Evolutionary conservation across 2,329 filamentous ascomycete species (phyloP).

Genomic region (Colletotrichum lindemuthianum): DNA sequence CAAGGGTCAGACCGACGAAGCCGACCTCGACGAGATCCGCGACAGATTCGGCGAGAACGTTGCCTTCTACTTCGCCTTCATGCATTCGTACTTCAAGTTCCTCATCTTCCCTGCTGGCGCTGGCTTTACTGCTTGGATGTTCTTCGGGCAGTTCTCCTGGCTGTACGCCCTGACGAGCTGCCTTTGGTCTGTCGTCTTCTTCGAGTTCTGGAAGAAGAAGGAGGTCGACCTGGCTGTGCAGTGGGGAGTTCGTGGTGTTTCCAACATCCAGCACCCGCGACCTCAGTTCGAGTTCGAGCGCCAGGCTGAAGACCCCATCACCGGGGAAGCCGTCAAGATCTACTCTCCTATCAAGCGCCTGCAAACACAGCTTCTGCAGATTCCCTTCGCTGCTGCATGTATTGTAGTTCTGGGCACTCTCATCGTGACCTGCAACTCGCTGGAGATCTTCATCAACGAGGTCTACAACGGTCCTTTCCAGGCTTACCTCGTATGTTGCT

Average conservation of each 20-base stretch:
- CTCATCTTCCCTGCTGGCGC: constrained; percentile 83
- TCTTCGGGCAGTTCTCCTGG: constrained; percentile 86
- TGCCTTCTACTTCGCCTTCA: constrained; percentile 95
- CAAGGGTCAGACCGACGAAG: constrained; percentile 73
- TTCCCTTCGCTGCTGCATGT: constrained; percentile 85
- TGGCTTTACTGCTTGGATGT: constrained; percentile 79
- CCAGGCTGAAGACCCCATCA: constrained; percentile 80
- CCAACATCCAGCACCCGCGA: constrained; percentile 80
- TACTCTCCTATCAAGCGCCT: constrained; percentile 83
- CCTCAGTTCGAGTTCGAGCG: constrained; percentile 83
- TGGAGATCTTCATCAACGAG: constrained; percentile 96
- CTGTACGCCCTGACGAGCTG: constrained; percentile 82
- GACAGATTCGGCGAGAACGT: constrained; percentile 84
- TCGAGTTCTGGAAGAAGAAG: constrained; percentile 96
- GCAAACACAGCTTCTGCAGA: constrained; percentile 79
- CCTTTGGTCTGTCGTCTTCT: constrained; percentile 89
- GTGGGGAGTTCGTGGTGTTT: constrained; percentile 90
- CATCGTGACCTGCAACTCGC: constrained; percentile 87
- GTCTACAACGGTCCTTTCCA: constrained; percentile 92
- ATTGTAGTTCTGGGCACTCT: constrained; percentile 78
- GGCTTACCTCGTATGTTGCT: constrained; percentile 74
- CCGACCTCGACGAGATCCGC: constrained; percentile 78
- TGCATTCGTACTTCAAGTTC: constrained; percentile 90
- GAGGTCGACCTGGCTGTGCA: constrained; percentile 86
- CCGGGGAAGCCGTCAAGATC: constrained; percentile 79